phyloP scores from a whole-genome alignment of 345 rosid species.

The Brassica napus region DNA sequence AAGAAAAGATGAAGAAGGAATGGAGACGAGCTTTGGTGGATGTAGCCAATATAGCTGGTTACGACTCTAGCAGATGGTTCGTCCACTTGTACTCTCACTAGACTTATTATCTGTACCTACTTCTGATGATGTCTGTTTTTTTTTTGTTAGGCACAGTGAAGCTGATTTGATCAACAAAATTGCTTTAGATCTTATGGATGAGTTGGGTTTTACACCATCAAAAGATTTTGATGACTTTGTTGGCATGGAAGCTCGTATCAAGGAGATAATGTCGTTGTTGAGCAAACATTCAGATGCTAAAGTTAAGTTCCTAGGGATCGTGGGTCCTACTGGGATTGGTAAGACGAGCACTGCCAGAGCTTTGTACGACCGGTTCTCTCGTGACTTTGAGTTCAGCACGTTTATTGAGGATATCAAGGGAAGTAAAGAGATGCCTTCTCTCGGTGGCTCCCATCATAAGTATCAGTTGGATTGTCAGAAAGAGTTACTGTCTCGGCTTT shows the following conservation, averaged over 20 bases:
- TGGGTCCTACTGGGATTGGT: conserved; percentile 22
- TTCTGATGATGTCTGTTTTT: background rate
- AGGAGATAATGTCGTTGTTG: background rate
- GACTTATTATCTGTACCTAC: background rate
- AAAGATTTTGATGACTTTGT: conserved; percentile 3
- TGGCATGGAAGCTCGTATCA: conserved; percentile 14
- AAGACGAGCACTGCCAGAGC: conserved; percentile 10
- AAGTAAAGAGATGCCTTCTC: background rate
- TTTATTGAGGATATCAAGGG: conserved; percentile 10
- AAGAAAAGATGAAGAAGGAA: background rate
- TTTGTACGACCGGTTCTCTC: background rate
- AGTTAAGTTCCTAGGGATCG: conserved; percentile 10
- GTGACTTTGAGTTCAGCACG: background rate
- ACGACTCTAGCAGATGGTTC: background rate
- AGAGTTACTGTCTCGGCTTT: background rate
- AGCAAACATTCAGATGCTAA: background rate
- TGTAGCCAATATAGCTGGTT: background rate
- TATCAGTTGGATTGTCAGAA: background rate
- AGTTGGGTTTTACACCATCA: background rate
- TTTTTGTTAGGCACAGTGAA: background rate
- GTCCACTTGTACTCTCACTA: background rate
- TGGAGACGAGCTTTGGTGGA: background rate
- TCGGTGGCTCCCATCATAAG: background rate
- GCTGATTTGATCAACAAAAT: background rate
- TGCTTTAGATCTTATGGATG: background rate